These are phyloP conservation scores for Vachellia collinsii DNA, from an alignment of 306 rosid species.

Conservation along the genomic window DNA sequence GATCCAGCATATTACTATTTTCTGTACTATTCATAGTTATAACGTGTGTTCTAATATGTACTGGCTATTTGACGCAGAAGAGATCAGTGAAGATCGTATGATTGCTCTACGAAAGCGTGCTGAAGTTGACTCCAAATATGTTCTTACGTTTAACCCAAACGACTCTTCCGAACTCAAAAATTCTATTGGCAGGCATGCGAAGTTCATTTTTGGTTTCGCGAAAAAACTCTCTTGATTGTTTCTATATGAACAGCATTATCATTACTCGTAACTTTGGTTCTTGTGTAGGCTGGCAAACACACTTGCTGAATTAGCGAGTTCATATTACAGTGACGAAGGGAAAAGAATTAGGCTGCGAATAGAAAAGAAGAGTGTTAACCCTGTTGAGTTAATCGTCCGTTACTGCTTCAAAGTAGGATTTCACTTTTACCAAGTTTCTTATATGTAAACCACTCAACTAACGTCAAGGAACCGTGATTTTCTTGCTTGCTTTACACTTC, in stretches of 20 bases:
- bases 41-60: slow-evolving; percentile 18
- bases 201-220: slow-evolving; percentile 9
- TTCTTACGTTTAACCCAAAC: slow-evolving; percentile 59
- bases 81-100: slow-evolving; percentile 84
- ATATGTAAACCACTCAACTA: not conserved
- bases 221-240: not conserved
- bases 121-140: slow-evolving; percentile 77
- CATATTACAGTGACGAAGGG: slow-evolving; percentile 86
- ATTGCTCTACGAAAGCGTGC: slow-evolving; percentile 88
- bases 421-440: slow-evolving; percentile 1
- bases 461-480: slow-evolving; percentile 15
- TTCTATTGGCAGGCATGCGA: slow-evolving; percentile 63
- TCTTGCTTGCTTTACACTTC: slow-evolving; percentile 8
- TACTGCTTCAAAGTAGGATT: slow-evolving; percentile 85
- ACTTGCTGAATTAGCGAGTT: slow-evolving; percentile 68
- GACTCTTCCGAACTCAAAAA: slow-evolving; percentile 59
- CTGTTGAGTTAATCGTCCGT: slow-evolving; percentile 74
- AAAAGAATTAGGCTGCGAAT: slow-evolving; percentile 70
- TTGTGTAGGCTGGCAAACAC: slow-evolving; percentile 64
- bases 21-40: not conserved
- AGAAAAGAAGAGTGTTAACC: slow-evolving; percentile 70
- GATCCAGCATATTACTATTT: slow-evolving; percentile 1
- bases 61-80: slow-evolving; percentile 53
- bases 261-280: not conserved
- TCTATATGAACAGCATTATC: not conserved